phyloP scores from a whole-genome alignment of 306 rosid genomes.

The Lathyrus oleraceus region DNA sequence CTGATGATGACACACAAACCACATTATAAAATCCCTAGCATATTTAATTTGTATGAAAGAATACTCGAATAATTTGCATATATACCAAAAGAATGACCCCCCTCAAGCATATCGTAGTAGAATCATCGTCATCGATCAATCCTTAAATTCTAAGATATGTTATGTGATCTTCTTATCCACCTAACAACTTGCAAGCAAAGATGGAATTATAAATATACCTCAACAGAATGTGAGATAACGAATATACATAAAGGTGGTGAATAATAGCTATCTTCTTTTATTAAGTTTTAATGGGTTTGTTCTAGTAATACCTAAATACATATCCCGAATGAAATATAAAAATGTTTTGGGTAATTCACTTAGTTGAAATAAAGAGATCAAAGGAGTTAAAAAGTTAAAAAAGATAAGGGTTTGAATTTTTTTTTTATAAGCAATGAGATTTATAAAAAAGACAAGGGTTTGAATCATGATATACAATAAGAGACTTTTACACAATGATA shows the following conservation, averaged over 20 bases:
- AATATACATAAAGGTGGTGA: not conserved
- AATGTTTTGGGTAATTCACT: too few relatives aligned
- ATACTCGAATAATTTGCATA: conserved; percentile 23
- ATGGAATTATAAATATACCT: not conserved
- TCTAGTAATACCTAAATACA: not conserved
- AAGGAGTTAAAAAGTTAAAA: too few relatives aligned
- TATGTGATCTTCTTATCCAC: not conserved
- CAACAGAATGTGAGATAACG: not conserved
- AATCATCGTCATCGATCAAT: conserved; percentile 22
- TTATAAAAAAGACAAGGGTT: too few relatives aligned
- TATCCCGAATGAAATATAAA: not conserved
- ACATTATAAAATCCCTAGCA: not conserved
- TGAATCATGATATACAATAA: too few relatives aligned
- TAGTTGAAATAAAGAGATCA: too few relatives aligned
- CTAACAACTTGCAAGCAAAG: not conserved
- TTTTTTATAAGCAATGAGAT: too few relatives aligned
- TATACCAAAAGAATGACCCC: not conserved
- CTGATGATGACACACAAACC: conserved; percentile 28
- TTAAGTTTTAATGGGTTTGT: not conserved
- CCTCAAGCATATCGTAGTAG: conserved; percentile 18
- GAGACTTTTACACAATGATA: too few relatives aligned
- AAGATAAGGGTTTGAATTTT: too few relatives aligned
- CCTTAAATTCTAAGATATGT: not conserved
- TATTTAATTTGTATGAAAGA: conserved; percentile 8
- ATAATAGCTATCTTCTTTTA: not conserved